Evolutionary conservation across 2,329 filamentous ascomycete genomes (phyloP), one percentile per base, ranked within the genome.

Genomic region (Colletotrichum limetticola): DNA sequence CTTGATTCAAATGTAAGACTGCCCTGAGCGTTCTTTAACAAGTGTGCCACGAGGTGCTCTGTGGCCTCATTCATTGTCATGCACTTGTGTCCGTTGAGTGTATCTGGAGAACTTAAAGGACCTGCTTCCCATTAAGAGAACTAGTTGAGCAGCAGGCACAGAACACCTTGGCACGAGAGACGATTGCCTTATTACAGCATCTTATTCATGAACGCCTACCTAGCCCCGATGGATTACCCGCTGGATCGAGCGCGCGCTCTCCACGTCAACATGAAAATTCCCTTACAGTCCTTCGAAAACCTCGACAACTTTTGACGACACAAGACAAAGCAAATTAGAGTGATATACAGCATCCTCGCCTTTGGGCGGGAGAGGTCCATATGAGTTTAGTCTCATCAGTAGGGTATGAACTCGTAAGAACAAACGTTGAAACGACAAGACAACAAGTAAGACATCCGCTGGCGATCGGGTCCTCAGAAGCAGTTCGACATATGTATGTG

Each of bases 381-480:
- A 22, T 49, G 42, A 14, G 42, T 12, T 53, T 58, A 32, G 69
- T 26, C n/a, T 58, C 59, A 53, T 60, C 42, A 37, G 55, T 46
- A 66, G 42, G 66, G 65, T 55, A 72, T 72, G 69, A 64, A 30
- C 53, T 55, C n/a, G 32, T 52, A 70, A 37, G 62, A 55, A 49
- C 26, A 12, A 49, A n/a, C 11, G 9, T 7, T 24, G 28, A 46
- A 57, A 65, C 32, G 32, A 56, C 24, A 30, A n/a, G n/a, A 14
- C 22, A 11, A 28, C n/a, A 30, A 55, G 49, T 16, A 22, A 22
- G 19, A 28, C 32, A 42, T 55, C 52, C 5, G 32, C 46, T 46
- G 19, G 61, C 28, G 46, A 12, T 35, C 12, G 14, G 11, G 11
- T 19, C 8, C n/a, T 6, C 22, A 37, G 19, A 5, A 24, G 28